phyloP scores from a whole-genome alignment of 73 alveolate genomes.

The Uronychia setigera region DNA sequence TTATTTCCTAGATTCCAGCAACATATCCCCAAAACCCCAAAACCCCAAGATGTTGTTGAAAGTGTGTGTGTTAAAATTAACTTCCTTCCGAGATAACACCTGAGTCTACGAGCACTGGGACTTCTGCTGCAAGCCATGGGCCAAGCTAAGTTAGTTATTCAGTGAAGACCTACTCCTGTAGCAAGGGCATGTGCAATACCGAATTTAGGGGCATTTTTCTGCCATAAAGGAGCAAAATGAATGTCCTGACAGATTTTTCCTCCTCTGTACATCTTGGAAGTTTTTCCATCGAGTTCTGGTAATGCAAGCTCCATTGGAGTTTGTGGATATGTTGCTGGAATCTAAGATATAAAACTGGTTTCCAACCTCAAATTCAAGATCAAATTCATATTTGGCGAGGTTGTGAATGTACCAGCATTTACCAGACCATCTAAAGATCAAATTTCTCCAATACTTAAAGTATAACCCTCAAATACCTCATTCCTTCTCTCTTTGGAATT shows the following conservation, averaged over 20 bases:
- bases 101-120: slow-evolving; percentile 93
- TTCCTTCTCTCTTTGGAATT: too few species aligned
- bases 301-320: slow-evolving; percentile 95
- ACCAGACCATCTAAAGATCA: slow-evolving; percentile 95
- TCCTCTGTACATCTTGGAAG: slow-evolving; percentile 98
- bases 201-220: slow-evolving; percentile 92
- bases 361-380: slow-evolving; percentile 95
- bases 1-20: slow-evolving; percentile 96
- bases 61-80: slow-evolving; percentile 15
- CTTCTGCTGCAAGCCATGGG: slow-evolving; percentile 99
- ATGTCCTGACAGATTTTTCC: slow-evolving; percentile 97
- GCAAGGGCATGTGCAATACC: slow-evolving; percentile 99
- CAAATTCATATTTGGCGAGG: slow-evolving; percentile 91
- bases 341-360: too few species aligned
- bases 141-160: too few species aligned
- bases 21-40: slow-evolving; percentile 97
- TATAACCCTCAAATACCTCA: too few species aligned
- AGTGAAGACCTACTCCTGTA: too few species aligned
- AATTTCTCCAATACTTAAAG: too few species aligned
- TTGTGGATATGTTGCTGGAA: slow-evolving; percentile 97
- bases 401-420: slow-evolving; percentile 97
- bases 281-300: slow-evolving; percentile 98
- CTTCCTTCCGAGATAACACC: slow-evolving; percentile 68
- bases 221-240: slow-evolving; percentile 98
- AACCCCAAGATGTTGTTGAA: too few species aligned